These are phyloP conservation scores for Neurospora sublineolata DNA, from an alignment of 495 filamentous ascomycete species.

Conservation along the genomic window DNA sequence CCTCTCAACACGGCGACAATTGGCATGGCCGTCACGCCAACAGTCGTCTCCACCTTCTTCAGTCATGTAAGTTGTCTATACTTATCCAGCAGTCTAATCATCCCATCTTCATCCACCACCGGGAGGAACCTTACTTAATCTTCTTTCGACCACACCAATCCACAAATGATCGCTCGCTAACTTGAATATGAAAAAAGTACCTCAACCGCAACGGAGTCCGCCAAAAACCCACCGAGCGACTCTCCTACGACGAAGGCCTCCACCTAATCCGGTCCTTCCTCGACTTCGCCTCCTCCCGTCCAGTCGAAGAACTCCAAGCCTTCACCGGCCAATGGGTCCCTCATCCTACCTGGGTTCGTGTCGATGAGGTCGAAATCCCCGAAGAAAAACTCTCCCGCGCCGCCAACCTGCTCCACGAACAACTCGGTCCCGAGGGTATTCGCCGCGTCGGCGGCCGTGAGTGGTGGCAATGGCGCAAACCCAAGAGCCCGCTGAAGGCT, in stretches of 20 bases:
- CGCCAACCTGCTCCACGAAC: constrained; percentile 48
- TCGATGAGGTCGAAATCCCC: constrained; percentile 61
- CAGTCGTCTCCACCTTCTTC: constrained; percentile 65
- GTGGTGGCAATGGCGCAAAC: constrained; percentile 90
- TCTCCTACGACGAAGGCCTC: constrained; percentile 93
- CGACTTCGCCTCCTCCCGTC: constrained; percentile 67
- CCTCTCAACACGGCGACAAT: constrained; percentile 55
- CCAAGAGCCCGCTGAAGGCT: constrained; percentile 50
- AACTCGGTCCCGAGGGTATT: constrained; percentile 68
- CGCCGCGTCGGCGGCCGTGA: constrained; percentile 62
- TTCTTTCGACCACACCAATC: background rate
- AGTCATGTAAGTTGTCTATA: constrained; percentile 50
- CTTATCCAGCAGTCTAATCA: background rate
- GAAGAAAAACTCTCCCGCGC: constrained; percentile 47
- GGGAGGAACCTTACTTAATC: background rate
- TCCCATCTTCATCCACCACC: background rate
- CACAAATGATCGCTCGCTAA: background rate
- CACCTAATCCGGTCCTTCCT: constrained; percentile 78
- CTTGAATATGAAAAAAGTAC: constrained; percentile 42
- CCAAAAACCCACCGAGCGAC: constrained; percentile 70
- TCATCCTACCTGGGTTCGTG: constrained; percentile 75
- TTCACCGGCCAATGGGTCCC: constrained; percentile 89
- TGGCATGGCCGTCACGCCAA: constrained; percentile 62
- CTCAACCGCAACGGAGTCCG: constrained; percentile 62
- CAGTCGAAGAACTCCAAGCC: constrained; percentile 80